Evolutionary conservation across 805 yeast species (phyloP), one percentile per base, ranked within the genome.

Genomic region (Tetrapisispora phaffii): DNA sequence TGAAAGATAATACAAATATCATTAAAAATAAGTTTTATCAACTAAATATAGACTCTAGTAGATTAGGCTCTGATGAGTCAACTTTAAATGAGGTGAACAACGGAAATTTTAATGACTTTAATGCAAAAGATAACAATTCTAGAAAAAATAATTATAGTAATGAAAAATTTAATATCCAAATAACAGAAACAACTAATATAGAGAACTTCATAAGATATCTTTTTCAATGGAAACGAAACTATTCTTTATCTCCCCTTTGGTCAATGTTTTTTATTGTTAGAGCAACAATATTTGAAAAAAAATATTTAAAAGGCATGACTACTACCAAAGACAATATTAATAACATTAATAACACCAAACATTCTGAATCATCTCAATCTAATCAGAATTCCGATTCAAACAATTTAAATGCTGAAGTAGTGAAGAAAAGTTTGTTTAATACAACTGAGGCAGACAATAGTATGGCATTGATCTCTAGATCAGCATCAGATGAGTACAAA

Each of bases 171-270:
- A 29, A 24, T 19, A 15, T 34, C 9, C 41, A 47, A n/a, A 48
- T 57, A 10, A 50, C 55, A 8, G 50, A 50, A 7, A 59, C 62
- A 3, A 50, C 54, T 13, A 62, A 62, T 41, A 29, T 62, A 36
- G 63, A 62, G 47, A 62, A 56, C 36, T 62, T 61, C 35, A 59
- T 62, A 37, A 50, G 54, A 36, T 57, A 54, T 35, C 46, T 62
- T 26, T 62, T 61, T 37, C 57, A 52, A 26, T 51, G 58, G 46
- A 58, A 53, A 34, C 59, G 53, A 37, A 57, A 53, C 34, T 56
- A 52, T 41, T 35, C 54, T 23, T 51, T 60, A 21, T 78, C 78
- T 49, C 80, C 80, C 2, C 47, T 76, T 3, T 77, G 82, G 82
- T 63, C 76, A 0, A 67, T 76, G 39, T 57, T 76, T 0, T 71